Percentiles rank a stretch among this genome's conserved stretches.
These are phyloP conservation scores for Kingdonia uniflora DNA, from an alignment of 164 flowering plant species.

Conservation along the genomic window DNA sequence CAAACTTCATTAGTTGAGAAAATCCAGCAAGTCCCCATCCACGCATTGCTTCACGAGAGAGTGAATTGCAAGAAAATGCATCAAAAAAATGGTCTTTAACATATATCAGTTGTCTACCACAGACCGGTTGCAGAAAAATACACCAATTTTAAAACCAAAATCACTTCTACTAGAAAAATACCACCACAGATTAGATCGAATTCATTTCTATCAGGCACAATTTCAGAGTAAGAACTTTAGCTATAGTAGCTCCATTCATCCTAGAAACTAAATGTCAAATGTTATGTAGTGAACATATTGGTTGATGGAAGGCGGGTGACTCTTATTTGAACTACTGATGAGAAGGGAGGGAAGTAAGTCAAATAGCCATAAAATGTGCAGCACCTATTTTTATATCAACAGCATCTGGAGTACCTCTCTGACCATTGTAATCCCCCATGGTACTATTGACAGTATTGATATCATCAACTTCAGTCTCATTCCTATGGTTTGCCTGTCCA, in stretches of 20 bases:
- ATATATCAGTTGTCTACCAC: constrained; percentile 25
- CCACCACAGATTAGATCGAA: no score
- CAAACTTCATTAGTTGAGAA: constrained; percentile 25
- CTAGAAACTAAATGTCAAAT: no score
- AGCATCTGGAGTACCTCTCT: no score
- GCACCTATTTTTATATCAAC: background rate
- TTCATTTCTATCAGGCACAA: no score
- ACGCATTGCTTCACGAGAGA: constrained; percentile 19
- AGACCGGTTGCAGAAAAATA: constrained; percentile 8
- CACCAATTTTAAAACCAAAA: no score
- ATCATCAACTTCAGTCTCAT: background rate
- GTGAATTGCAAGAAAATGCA: constrained; percentile 29
- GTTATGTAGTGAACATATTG: no score
- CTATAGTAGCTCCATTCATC: no score
- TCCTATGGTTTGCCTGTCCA: constrained; percentile 25
- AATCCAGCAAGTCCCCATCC: constrained; percentile 22
- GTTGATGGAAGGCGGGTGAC: no score
- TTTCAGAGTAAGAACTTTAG: no score
- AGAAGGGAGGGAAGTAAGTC: background rate
- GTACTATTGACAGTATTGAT: background rate
- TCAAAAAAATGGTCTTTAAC: constrained; percentile 51
- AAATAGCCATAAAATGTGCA: background rate
- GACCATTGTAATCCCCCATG: background rate
- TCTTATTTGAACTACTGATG: background rate
- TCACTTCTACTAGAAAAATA: no score